Evolutionary conservation across 2,329 filamentous ascomycete genomes (phyloP).

Genomic region (Teratosphaeria viscida): DNA sequence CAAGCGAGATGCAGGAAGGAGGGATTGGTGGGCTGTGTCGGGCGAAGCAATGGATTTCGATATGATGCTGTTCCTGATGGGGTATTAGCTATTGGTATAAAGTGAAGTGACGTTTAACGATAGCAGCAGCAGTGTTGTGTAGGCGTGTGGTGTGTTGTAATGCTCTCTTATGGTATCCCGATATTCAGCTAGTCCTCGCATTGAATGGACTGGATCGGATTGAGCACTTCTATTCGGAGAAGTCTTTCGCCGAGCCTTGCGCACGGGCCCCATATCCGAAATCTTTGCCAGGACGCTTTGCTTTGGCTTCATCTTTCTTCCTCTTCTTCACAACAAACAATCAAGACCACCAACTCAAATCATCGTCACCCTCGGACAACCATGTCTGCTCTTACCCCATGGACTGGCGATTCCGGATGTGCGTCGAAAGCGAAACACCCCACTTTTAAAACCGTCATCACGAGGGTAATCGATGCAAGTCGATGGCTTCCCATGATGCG

Average conservation of each 20-base stretch:
- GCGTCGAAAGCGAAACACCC: conserved; percentile 54
- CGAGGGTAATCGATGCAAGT: conserved; percentile 46
- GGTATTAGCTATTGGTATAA: not conserved
- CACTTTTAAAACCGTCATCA: conserved; percentile 77
- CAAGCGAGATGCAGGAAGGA: conserved; percentile 2
- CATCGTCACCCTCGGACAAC: conserved; percentile 49
- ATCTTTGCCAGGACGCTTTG: not conserved
- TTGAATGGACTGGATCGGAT: too few species aligned
- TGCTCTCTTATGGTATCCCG: not conserved
- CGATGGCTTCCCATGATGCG: conserved; percentile 52
- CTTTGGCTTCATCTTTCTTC: conserved; percentile 8
- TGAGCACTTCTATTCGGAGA: not conserved
- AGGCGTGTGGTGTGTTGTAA: not conserved
- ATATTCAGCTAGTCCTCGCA: not conserved
- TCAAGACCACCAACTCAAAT: conserved; percentile 66
- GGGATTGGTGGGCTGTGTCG: not conserved
- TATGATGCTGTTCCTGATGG: not conserved
- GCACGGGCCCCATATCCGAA: not conserved
- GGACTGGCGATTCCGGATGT: conserved; percentile 59
- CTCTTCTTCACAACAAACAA: conserved; percentile 32
- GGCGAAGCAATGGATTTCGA: not conserved
- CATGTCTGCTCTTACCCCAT: conserved; percentile 35
- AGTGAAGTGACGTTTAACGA: not conserved
- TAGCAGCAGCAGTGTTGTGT: not conserved
- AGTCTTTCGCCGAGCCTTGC: not conserved